Base-by-base conservation (phyloP, 129 eudicot genomes). In the Mikania micrantha region DNA sequence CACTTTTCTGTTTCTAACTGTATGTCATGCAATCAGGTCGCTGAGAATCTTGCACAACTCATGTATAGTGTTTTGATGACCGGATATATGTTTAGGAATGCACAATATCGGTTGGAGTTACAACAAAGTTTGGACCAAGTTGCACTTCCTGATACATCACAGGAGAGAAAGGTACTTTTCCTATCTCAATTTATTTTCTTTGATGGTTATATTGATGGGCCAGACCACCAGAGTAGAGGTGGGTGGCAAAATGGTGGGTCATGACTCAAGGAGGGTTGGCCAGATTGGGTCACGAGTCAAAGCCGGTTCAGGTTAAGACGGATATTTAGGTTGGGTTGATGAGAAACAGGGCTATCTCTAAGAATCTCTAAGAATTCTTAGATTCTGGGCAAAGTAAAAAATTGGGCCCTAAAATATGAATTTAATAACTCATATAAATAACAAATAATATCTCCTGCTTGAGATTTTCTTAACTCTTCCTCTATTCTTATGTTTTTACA, bases 1-100 rank as follows among this genome's bases (percentile, higher is more conserved):
- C 40, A 11, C 12, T 24, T 16, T 15, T 58, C 31, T 72, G 6
- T 44, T 39, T 32, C 50, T 40, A 9, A 13, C 58, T 22, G 32
- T 8, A 62, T 29, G 60, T 36, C 34, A 20, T 58, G 72, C 63
- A 64, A 76, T 41, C 78, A 93, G 98, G 98, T 93, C 62, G 98
- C 98, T 74, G 98, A 93, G 85, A 93, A 93, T 81, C 88, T 93
- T 72, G 98, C 98, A 2, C 98, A 93, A 73, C 96, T 93, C 78
- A 93, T 93, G 98, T 88, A 88, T 76, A 88, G 98, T 78, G 95
- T 93, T 53, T 58, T 93, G 85, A 93, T 93, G 98, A 93, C 98
- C 48, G 98, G 98, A 40, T 93, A 93, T 76, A 93, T 93, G 98
- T 93, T 93, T 67, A 80, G 96, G 71, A 93, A 93, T 75, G 98